Percentiles rank a stretch among this genome's conserved stretches.
phyloP scores from a whole-genome alignment of 2,329 filamentous ascomycete species.

The Xylariomycetidae sp. region DNA sequence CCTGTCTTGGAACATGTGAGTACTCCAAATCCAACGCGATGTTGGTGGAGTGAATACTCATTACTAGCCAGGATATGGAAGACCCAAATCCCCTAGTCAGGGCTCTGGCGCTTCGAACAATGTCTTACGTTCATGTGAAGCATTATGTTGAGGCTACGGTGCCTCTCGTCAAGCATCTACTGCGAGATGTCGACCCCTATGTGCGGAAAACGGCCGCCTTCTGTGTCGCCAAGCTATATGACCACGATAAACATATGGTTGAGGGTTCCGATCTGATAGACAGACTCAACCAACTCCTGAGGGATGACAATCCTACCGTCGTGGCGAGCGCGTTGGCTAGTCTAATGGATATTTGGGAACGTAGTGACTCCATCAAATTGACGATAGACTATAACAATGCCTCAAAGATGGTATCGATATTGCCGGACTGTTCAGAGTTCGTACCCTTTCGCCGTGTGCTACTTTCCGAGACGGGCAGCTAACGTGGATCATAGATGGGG shows the following conservation, averaged over 20 bases:
- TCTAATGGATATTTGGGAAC: conserved; percentile 97
- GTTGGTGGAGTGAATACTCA: neutral
- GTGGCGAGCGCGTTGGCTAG: conserved; percentile 89
- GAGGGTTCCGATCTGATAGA: conserved; percentile 91
- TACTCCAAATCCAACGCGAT: conserved; percentile 1
- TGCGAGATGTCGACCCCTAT: conserved; percentile 87
- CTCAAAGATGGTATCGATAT: conserved; percentile 94
- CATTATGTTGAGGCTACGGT: conserved; percentile 93
- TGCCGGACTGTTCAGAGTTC: conserved; percentile 95
- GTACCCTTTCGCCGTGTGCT: conserved; percentile 31
- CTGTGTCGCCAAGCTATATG: conserved; percentile 95
- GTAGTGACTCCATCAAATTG: conserved; percentile 94
- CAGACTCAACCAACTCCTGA: conserved; percentile 78
- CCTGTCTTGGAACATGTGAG: conserved; percentile 77
- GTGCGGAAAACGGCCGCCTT: conserved; percentile 96
- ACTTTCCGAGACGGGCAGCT: neutral
- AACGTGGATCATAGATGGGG: conserved; percentile 96
- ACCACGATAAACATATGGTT: conserved; percentile 87
- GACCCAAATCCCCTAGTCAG: conserved; percentile 89
- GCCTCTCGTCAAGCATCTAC: conserved; percentile 73
- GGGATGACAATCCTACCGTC: conserved; percentile 96
- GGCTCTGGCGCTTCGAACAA: conserved; percentile 86
- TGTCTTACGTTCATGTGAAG: conserved; percentile 94
- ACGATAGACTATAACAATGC: conserved; percentile 97
- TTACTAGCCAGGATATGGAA: conserved; percentile 73